Evolutionary conservation across 345 rosid species (phyloP).

Genomic region (Citrus mangshanensis): DNA sequence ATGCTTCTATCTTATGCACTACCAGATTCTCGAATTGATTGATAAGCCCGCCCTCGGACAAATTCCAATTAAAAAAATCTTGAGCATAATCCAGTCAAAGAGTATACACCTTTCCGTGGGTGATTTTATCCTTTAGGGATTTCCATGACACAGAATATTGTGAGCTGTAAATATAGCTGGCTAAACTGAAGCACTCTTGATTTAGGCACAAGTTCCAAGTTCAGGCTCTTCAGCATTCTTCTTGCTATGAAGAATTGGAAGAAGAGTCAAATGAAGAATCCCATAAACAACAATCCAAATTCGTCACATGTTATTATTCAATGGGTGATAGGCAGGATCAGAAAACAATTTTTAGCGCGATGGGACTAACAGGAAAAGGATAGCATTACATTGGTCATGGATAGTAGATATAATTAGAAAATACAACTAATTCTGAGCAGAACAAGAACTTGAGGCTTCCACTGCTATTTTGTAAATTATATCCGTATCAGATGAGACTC

Average conservation of each 20-base stretch:
- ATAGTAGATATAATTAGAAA: constrained; percentile 5
- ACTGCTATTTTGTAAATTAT: constrained; percentile 18
- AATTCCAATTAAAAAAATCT: not conserved
- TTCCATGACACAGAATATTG: not conserved
- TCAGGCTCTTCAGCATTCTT: not conserved
- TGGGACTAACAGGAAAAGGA: not conserved
- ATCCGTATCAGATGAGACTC: not conserved
- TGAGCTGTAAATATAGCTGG: not conserved
- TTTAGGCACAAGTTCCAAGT: not conserved
- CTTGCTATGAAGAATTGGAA: not conserved
- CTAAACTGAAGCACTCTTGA: not conserved
- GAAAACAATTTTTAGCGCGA: not conserved
- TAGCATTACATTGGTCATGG: not conserved
- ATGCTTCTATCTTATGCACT: not conserved
- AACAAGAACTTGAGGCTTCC: constrained; percentile 14
- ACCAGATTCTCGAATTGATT: not conserved
- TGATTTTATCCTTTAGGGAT: not conserved
- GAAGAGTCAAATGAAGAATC: not conserved
- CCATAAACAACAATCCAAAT: not conserved
- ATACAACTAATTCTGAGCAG: constrained; percentile 15
- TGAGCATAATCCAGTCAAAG: not conserved
- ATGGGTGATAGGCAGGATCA: not conserved
- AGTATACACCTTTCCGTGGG: not conserved
- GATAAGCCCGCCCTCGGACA: not conserved
- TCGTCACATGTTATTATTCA: not conserved